phyloP scores from a whole-genome alignment of 2,329 filamentous ascomycete species.

The Lasiodiplodia citricola region DNA sequence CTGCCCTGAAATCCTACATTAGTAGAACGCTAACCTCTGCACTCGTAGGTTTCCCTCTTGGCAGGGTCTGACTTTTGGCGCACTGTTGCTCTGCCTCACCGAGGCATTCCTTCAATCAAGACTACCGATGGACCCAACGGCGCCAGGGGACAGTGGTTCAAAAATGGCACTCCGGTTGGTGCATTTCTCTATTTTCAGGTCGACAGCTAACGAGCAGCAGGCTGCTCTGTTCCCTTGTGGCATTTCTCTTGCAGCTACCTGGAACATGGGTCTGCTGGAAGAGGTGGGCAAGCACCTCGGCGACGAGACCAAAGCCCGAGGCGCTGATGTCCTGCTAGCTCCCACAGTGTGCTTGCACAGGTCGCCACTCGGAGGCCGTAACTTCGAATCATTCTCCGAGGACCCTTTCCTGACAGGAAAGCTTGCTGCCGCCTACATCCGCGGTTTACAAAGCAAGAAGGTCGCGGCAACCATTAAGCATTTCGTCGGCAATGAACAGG shows the following conservation, averaged over 20 bases:
- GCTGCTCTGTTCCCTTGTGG: constrained; percentile 81
- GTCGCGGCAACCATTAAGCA: constrained; percentile 82
- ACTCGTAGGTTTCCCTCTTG: constrained; percentile 42
- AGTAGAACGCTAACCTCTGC: background rate
- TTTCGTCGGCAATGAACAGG: constrained; percentile 76
- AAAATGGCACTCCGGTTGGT: constrained; percentile 47
- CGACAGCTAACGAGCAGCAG: background rate
- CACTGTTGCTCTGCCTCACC: constrained; percentile 64
- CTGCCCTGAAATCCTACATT: no score
- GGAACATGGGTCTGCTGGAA: constrained; percentile 73
- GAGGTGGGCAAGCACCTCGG: constrained; percentile 74
- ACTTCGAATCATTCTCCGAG: constrained; percentile 87
- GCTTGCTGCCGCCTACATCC: constrained; percentile 73
- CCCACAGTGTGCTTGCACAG: constrained; percentile 84
- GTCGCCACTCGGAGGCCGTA: constrained; percentile 80
- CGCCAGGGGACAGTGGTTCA: constrained; percentile 71
- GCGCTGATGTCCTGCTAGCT: constrained; percentile 74
- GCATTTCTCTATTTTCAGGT: constrained; percentile 27
- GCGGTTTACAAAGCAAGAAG: constrained; percentile 73
- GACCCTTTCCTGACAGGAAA: constrained; percentile 79
- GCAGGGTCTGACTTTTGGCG: constrained; percentile 72
- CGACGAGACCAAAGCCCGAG: constrained; percentile 73
- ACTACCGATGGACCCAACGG: constrained; percentile 74
- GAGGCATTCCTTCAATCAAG: constrained; percentile 68
- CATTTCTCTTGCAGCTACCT: constrained; percentile 78